Percentiles rank a stretch among this genome's conserved stretches.
phyloP scores from a whole-genome alignment of 2,329 filamentous ascomycete species.

The Apiospora kogelbergensis region DNA sequence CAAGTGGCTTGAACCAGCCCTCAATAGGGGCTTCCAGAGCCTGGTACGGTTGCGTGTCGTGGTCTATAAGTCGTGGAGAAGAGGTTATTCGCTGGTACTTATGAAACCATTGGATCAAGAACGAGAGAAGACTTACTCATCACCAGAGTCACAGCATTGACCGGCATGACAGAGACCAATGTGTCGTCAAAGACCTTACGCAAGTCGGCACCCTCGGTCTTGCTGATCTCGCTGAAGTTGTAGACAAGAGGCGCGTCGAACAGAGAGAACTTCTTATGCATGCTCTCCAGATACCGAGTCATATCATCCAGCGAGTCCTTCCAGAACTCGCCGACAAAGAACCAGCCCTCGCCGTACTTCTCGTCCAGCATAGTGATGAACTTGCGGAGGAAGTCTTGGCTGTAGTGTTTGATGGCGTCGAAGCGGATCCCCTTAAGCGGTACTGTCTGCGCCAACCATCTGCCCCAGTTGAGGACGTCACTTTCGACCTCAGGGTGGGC shows the following conservation, averaged over 20 bases:
- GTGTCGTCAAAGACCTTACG: slow-evolving; percentile 60
- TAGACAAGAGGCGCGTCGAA: slow-evolving; percentile 70
- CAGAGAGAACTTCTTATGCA: slow-evolving; percentile 58
- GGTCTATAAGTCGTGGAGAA: slow-evolving; percentile 68
- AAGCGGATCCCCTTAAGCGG: slow-evolving; percentile 32
- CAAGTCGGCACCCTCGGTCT: slow-evolving; percentile 57
- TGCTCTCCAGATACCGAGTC: slow-evolving; percentile 54
- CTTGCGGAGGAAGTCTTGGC: slow-evolving; percentile 30
- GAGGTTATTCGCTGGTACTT: slow-evolving; percentile 33
- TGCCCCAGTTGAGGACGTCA: slow-evolving; percentile 30
- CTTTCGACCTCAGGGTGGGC: slow-evolving; percentile 27
- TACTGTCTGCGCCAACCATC: slow-evolving; percentile 30
- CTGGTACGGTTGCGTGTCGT: slow-evolving; percentile 57
- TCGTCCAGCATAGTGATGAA: slow-evolving; percentile 26
- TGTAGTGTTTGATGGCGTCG: slow-evolving; percentile 36
- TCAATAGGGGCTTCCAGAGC: slow-evolving; percentile 55
- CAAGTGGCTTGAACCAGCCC: slow-evolving; percentile 69
- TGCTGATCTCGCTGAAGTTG: slow-evolving; percentile 62
- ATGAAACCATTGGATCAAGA: slow-evolving; percentile 59
- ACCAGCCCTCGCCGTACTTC: slow-evolving; percentile 49
- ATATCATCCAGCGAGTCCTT: slow-evolving; percentile 56
- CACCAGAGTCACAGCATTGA: slow-evolving; percentile 56
- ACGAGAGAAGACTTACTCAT: slow-evolving; percentile 41
- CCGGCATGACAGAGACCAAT: slow-evolving; percentile 45
- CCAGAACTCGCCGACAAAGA: slow-evolving; percentile 73